A percentile compares a stretch with the other conserved stretches of the same genome.
Evolutionary conservation across 208 protist species (phyloP).

Genomic region (Trypanosoma platydactyli): DNA sequence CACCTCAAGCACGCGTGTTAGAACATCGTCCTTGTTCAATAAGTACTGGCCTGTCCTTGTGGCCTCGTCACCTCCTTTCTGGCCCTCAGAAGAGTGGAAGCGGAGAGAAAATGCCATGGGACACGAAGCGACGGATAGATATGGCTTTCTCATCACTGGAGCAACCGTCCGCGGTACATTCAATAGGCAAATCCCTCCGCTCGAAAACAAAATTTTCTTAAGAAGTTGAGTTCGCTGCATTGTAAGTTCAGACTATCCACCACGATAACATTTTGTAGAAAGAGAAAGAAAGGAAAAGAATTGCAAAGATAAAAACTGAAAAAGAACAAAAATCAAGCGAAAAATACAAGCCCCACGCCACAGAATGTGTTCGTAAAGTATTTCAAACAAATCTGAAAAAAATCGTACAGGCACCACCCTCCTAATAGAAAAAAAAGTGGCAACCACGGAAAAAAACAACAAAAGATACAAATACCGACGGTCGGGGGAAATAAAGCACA

Average conservation of each 20-base stretch:
- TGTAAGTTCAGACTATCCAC: slow-evolving; percentile 11
- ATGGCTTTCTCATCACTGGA: slow-evolving; percentile 3
- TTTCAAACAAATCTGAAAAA: too few species aligned
- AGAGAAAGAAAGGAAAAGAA: too few species aligned
- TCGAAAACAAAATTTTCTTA: slow-evolving; percentile 15
- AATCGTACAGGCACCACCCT: too few species aligned
- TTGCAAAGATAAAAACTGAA: too few species aligned
- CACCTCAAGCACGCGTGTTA: slow-evolving; percentile 93
- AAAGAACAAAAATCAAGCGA: too few species aligned
- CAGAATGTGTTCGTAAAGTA: too few species aligned
- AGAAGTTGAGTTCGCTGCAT: slow-evolving; percentile 30
- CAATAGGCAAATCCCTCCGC: slow-evolving; percentile 14
- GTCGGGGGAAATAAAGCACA: too few species aligned
- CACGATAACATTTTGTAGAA: too few species aligned
- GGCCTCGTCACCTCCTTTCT: slow-evolving; percentile 53
- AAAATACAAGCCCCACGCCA: too few species aligned
- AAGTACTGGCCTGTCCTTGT: slow-evolving; percentile 86
- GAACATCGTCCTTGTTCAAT: slow-evolving; percentile 93
- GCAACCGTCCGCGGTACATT: slow-evolving; percentile 8
- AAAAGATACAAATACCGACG: too few species aligned
- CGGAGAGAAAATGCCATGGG: slow-evolving; percentile 37
- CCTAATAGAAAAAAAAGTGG: too few species aligned
- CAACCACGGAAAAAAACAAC: too few species aligned
- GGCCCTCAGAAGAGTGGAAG: slow-evolving; percentile 52
- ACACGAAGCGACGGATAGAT: slow-evolving; percentile 2